A percentile compares a stretch with the other conserved stretches of the same genome.
Conservation (phyloP, 768 basidiomycete genomes). For the Kwoniella europaea region DNA sequence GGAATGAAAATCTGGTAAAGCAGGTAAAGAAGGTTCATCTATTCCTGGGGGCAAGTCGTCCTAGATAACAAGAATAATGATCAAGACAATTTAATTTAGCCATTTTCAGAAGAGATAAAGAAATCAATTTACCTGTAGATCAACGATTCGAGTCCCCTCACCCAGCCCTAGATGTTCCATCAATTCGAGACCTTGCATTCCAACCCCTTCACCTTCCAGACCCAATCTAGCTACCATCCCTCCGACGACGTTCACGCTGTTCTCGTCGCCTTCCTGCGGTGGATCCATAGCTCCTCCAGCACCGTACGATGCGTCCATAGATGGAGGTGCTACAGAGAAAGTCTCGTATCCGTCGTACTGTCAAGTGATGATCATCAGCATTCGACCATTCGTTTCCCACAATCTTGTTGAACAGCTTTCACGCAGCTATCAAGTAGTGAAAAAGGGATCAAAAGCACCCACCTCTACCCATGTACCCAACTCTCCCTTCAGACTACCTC, state of each 20-base stretch:
- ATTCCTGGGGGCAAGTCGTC: slow-evolving; percentile 58
- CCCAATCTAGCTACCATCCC: slow-evolving; percentile 49
- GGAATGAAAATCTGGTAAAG: slow-evolving; percentile 44
- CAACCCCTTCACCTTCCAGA: slow-evolving; percentile 36
- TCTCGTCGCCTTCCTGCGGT: slow-evolving; percentile 49
- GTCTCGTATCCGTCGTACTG: slow-evolving; percentile 58
- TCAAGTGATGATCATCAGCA: background rate
- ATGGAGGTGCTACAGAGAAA: slow-evolving; percentile 54
- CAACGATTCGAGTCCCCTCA: slow-evolving; percentile 55
- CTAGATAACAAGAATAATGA: slow-evolving; percentile 13
- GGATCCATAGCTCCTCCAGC: slow-evolving; percentile 55
- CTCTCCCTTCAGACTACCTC: slow-evolving; percentile 44
- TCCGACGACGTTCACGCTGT: slow-evolving; percentile 33
- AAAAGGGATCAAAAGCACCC: background rate
- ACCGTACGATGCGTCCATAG: slow-evolving; percentile 46
- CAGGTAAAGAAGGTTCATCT: slow-evolving; percentile 57
- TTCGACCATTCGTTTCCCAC: background rate
- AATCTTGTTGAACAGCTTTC: background rate
- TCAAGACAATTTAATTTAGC: background rate
- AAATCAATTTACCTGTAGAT: slow-evolving; percentile 46
- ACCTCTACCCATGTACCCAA: slow-evolving; percentile 53
- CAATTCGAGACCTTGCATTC: slow-evolving; percentile 35
- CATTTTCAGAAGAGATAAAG: background rate
- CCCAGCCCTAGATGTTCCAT: slow-evolving; percentile 56
- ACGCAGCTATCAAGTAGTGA: background rate